Evolutionary conservation across 495 filamentous ascomycete species (phyloP).

Genomic region (Viridothelium virens): DNA sequence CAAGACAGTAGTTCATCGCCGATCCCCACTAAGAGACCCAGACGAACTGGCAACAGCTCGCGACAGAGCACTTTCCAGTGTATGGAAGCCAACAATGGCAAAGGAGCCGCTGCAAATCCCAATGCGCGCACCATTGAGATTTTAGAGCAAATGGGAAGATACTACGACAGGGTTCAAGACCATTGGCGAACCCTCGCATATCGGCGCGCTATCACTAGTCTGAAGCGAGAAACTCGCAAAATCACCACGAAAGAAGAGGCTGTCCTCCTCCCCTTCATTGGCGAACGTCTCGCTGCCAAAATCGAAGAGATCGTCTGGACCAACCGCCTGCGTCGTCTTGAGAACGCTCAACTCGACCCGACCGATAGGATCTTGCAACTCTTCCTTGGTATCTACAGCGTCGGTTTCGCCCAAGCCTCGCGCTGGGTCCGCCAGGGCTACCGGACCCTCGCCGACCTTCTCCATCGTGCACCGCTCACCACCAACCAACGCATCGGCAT

Average conservation of each 20-base stretch:
- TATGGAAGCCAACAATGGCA: constrained; percentile 54
- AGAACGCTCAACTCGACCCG: constrained; percentile 58
- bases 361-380: constrained; percentile 53
- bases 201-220: constrained; percentile 65
- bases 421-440: constrained; percentile 75
- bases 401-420: constrained; percentile 59
- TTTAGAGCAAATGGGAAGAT: constrained; percentile 74
- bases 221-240: constrained; percentile 58
- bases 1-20: neutral
- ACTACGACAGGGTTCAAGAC: constrained; percentile 68
- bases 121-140: constrained; percentile 70
- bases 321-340: constrained; percentile 63
- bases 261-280: constrained; percentile 59
- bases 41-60: constrained; percentile 23
- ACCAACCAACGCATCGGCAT: constrained; percentile 71
- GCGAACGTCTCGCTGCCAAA: constrained; percentile 68
- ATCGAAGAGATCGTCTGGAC: constrained; percentile 87
- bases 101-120: constrained; percentile 42
- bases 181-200: constrained; percentile 76
- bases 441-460: constrained; percentile 65
- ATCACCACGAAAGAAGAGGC: constrained; percentile 66
- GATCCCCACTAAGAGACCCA: constrained; percentile 20
- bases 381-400: constrained; percentile 77
- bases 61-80: constrained; percentile 54
- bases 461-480: constrained; percentile 55